phyloP scores from a whole-genome alignment of 2,329 filamentous ascomycete species.

The Cercospora sojina region DNA sequence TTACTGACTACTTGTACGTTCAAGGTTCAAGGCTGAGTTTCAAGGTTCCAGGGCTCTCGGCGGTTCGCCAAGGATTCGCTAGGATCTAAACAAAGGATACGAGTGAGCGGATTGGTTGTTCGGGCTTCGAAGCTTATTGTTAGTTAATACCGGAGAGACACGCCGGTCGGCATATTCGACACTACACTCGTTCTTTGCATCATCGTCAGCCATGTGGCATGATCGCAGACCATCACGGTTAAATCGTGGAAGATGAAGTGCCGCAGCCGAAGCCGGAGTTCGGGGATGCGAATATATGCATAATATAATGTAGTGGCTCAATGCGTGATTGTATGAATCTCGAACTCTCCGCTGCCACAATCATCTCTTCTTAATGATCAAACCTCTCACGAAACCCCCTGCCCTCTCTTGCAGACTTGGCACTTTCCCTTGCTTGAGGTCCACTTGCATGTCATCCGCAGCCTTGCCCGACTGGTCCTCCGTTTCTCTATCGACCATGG shows the following conservation, averaged over 20 bases:
- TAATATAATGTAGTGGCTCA: too few species aligned
- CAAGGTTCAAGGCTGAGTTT: not conserved
- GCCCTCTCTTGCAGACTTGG: slow-evolving; percentile 22
- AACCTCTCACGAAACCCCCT: slow-evolving; percentile 24
- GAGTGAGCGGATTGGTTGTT: not conserved
- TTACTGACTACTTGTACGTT: not conserved
- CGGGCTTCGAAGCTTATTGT: slow-evolving; percentile 5
- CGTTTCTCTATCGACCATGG: not conserved
- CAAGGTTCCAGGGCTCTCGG: not conserved
- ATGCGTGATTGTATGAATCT: not conserved
- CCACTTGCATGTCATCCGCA: slow-evolving; percentile 33
- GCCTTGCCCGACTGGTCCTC: slow-evolving; percentile 18
- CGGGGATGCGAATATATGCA: not conserved
- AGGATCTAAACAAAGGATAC: slow-evolving; percentile 2
- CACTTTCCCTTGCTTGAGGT: slow-evolving; percentile 22
- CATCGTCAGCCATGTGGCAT: not conserved
- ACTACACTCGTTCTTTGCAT: not conserved
- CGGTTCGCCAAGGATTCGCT: slow-evolving; percentile 8
- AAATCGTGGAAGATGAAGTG: not conserved
- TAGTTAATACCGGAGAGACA: slow-evolving; percentile 6
- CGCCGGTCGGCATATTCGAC: not conserved
- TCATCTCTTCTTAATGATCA: slow-evolving; percentile 18
- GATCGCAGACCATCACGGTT: not conserved
- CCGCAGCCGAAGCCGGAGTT: not conserved
- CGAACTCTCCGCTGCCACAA: not conserved